Conservation (phyloP, 1,284 basidiomycete genomes). For the Melampsora larici-populina region DNA sequence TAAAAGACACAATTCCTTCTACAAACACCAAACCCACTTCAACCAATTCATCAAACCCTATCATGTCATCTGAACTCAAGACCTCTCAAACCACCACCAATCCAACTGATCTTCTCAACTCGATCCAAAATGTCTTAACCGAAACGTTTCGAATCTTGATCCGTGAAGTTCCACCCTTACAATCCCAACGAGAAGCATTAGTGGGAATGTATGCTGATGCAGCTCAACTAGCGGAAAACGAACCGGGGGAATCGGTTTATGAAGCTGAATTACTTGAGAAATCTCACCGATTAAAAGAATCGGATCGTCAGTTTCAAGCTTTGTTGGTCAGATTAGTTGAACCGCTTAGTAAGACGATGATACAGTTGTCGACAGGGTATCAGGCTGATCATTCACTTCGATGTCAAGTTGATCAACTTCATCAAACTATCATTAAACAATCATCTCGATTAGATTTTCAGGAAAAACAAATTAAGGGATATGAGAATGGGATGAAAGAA, state of each 20-base stretch:
- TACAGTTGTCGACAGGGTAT: too few species aligned
- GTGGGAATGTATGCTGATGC: slow-evolving; percentile 13
- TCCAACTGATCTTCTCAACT: not conserved
- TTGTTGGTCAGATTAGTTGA: too few species aligned
- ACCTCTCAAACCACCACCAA: not conserved
- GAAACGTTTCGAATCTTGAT: slow-evolving; percentile 1
- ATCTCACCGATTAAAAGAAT: not conserved
- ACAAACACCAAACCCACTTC: too few species aligned
- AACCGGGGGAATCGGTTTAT: slow-evolving; percentile 18
- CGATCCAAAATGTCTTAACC: slow-evolving; percentile 1
- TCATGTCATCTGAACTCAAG: not conserved
- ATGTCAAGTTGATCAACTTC: too few species aligned
- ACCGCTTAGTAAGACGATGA: too few species aligned
- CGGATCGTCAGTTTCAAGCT: not conserved
- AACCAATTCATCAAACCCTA: too few species aligned
- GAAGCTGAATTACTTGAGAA: slow-evolving; percentile 21
- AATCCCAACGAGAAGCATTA: slow-evolving; percentile 8
- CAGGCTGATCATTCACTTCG: too few species aligned
- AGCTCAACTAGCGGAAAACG: not conserved
- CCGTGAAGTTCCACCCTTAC: not conserved
- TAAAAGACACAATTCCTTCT: too few species aligned
- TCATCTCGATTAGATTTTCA: too few species aligned
- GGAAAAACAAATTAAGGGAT: too few species aligned
- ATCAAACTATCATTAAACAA: too few species aligned
- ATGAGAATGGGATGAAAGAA: too few species aligned